Base-by-base conservation (phyloP, 2,329 filamentous ascomycete genomes). In the Chrysoporthe austroafricana region DNA sequence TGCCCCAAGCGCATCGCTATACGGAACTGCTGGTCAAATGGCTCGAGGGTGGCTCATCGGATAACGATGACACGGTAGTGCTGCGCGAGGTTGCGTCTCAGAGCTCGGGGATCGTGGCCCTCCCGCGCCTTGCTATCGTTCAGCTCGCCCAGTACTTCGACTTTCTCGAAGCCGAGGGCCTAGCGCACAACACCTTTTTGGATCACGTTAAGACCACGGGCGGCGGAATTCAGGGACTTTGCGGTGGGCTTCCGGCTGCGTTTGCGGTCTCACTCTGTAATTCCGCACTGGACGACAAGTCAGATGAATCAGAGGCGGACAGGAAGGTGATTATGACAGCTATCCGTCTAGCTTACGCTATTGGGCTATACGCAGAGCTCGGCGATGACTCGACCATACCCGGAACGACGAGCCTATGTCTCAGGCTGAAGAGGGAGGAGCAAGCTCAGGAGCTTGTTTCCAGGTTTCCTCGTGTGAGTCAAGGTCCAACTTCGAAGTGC, bases 91-190 rank as follows among this genome's bases (percentile, higher is more conserved):
- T 36, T 14, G 26, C 52, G 34, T 56, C 52, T 34, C 52, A 56
- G 52, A 56, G 34, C 52, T 63, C 61, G 7, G 61, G 61, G 1
- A 63, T 63, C 14, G 32, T 63, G 11, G 44, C 44, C 14, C 44
- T 54, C 18, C 46, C 61, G 26, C 26, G 26, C 26, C 26, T 26
- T 26, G 26, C 26, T 26, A 26, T 26, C 26, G 26, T 26, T 26
- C 26, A 26, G 26, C 26, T 54, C 18, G 44, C 44, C 13, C 48
- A 63, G 34, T 63, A 54, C 21, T 54, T 63, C 16, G 44, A 63
- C 32, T 63, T 52, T 42, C 34, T 63, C 2, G 61, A 43, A 7
- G 8, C n/a, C 0, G 8, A 13, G 26, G 26, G 26, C 26, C 26
- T 26, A 2, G 26, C 8, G 34, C 54, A 39, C 54, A 57, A 57